These are phyloP conservation scores for Pterocarpus macrocarpus DNA, from an alignment of 306 rosid genomes.

Conservation along the genomic window DNA sequence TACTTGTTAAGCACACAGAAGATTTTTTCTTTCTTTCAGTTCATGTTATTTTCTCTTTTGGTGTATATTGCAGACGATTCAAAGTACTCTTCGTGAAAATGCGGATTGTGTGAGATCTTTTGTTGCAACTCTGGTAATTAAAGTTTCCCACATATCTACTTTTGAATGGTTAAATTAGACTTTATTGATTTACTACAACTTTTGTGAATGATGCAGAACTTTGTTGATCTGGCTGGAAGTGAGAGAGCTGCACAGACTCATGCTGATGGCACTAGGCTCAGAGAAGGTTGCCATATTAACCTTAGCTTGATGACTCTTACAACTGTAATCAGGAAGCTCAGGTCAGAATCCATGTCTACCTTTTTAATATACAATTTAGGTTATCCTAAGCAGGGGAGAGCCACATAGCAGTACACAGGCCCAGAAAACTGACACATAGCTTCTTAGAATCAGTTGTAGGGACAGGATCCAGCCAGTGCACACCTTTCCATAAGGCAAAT, in stretches of 20 bases:
- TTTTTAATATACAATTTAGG: background rate
- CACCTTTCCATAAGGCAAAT: background rate
- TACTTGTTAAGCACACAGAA: slow-evolving; percentile 26
- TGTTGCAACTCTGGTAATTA: slow-evolving; percentile 94
- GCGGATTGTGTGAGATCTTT: slow-evolving; percentile 88
- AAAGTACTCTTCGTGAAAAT: slow-evolving; percentile 90
- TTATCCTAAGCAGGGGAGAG: background rate
- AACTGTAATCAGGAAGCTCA: slow-evolving; percentile 98
- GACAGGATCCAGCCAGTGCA: background rate
- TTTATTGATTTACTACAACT: slow-evolving; percentile 24
- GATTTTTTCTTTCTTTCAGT: background rate
- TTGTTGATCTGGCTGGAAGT: slow-evolving; percentile 99
- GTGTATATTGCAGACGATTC: slow-evolving; percentile 73
- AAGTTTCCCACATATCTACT: background rate
- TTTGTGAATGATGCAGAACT: slow-evolving; percentile 68
- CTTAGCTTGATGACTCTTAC: slow-evolving; percentile 99
- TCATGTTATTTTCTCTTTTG: slow-evolving; percentile 10
- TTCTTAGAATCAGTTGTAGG: background rate
- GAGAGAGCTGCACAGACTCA: slow-evolving; percentile 99
- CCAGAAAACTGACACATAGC: background rate
- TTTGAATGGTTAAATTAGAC: slow-evolving; percentile 11
- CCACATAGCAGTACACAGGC: background rate
- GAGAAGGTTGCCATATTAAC: slow-evolving; percentile 99
- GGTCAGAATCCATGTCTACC: slow-evolving; percentile 62
- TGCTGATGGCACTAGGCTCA: slow-evolving; percentile 95